Base-by-base conservation (phyloP, 495 filamentous ascomycete species). In the Trichocladium antarcticum region DNA sequence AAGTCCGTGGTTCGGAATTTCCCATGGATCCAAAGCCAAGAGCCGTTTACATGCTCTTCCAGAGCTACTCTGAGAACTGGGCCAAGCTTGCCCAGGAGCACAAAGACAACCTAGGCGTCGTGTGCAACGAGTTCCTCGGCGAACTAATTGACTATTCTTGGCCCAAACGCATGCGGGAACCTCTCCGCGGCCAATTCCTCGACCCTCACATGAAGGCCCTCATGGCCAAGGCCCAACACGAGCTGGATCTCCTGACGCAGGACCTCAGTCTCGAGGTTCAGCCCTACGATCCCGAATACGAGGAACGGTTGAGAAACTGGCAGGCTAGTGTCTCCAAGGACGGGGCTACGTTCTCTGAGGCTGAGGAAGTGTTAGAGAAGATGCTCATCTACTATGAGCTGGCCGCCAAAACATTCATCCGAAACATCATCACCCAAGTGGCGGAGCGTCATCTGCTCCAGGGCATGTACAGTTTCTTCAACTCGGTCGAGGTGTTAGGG, bases 361-460 rank as follows among this genome's bases (percentile, higher is more conserved):
- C 65, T 14, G 64, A 69, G 45, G 61, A 69, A 44, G 65, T 70
- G 1, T 49, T 70, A 31, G 63, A 69, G 59, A 69, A 69, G 56
- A 69, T 68, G 67, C 61, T 71, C 8, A 68, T 70, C 27, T 65
- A 57, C 51, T 69, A 69, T 36, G 65, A 70, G 47, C 56, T 69
- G 9, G 59, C 63, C 2, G 65, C 65, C 12, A 68, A 67, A 49
- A 54, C 49, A 14, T 69, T 66, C 40, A 64, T 65, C 39, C 48
- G 62, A 2, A 70, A 68, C 56, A 52, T 59, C 37, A 66, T 68
- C 39, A 65, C 63, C 0, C 67, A 70, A 41, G 66, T 70, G 0
- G 54, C 63, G 7, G 66, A 70, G 47, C 54, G 66, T 2, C 64
- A 70, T 36, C 51, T 68, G 4, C 53, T 69, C 5, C 62, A 67